Evolutionary conservation across 2,329 filamentous ascomycete species (phyloP), one percentile per base, ranked within the genome.

Genomic region (Apiospora saccharicola): DNA sequence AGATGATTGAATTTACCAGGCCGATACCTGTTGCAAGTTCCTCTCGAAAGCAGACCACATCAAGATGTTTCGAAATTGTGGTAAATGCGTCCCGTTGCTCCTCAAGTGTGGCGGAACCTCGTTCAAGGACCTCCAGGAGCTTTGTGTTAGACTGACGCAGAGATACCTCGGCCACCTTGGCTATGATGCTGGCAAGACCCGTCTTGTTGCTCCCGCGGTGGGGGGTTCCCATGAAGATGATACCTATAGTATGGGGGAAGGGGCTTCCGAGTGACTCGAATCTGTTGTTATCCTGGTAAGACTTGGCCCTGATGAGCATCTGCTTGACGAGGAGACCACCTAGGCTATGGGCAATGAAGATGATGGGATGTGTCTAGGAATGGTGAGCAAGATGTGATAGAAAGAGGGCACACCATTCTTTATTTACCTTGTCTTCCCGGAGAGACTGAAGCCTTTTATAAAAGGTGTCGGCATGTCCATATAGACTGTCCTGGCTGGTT

Each of bases 321-420:
- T 72, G 69, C 64, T 72, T 72, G 24, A 72, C 46, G n/a, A 72
- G 68, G 22, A 69, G 44, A 24, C 71, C 71, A 30, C 71, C 71
- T 19, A 72, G 64, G 24, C 71, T 69, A 16, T 72, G 71, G 26
- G 69, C 71, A n/a, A 72, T 69, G 34, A 72, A 72, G 47, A 72
- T 64, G 37, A 72, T 67, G 24, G 68, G 34, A 5, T 69, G 47
- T 26, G 49, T 67, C 26, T 57, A 34, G 13, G 19, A 24, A 10
- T 10, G 12, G n/a, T 57, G 19, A 71, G 43, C 68, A 46, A 68
- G 10, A 19, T 4, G 57, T 26, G 3, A 72, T 26, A n/a, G 67
- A 37, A 37, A 37, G 3, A 7, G 4, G 34, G 7, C 34, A 3
- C 34, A 4, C 7, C 34, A 37, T 7, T 37, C 34, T 4, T 4